Base-by-base conservation (phyloP, 805 yeast genomes). In the Limtongia smithiae region DNA sequence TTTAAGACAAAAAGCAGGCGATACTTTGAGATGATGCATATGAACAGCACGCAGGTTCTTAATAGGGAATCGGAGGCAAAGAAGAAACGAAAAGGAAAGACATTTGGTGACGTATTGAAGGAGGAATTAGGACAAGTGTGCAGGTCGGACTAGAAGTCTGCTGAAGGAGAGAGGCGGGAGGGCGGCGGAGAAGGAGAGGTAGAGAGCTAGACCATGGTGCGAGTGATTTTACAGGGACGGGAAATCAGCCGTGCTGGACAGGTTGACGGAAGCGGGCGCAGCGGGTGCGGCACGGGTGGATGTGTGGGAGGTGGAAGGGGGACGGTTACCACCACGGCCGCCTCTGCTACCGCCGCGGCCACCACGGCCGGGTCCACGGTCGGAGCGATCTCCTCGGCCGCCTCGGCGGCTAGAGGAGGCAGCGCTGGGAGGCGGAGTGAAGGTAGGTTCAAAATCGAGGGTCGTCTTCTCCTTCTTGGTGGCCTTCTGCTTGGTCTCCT, bases 401-500 rank as follows among this genome's bases (percentile, higher is more conserved):
- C 53, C 12, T n/a, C 44, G 34, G 21, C 43, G 42, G 15, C 54
- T 38, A 18, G 45, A 14, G 17, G 41, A 35, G 33, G 50, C 14
- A 17, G 43, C 33, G 30, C 37, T 37, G 31, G 34, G 18, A 21
- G 55, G 55, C 18, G 59, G 50, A 15, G 57, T 50, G 44, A 51
- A 54, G 41, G 44, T 37, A 11, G 53, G 58, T 41, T 81, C 81
- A 62, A 86, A 75, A 60, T 86, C 91, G 67, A 89, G 75, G 68
- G 75, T 72, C 65, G 73, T 77, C 83, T 88, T 88, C 71, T 84
- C 84, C 81, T 90, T 90, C 70, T 75, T 77, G 17, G 28, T 9
- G 60, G 82, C 76, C 80, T 88, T 89, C 67, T 76, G 65, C 73
- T 80, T 83, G 65, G 72, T 63, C 28, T 38, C 39, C 38, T 39